Conservation (phyloP, 495 filamentous ascomycete genomes). For the Geopyxis carbonaria region DNA sequence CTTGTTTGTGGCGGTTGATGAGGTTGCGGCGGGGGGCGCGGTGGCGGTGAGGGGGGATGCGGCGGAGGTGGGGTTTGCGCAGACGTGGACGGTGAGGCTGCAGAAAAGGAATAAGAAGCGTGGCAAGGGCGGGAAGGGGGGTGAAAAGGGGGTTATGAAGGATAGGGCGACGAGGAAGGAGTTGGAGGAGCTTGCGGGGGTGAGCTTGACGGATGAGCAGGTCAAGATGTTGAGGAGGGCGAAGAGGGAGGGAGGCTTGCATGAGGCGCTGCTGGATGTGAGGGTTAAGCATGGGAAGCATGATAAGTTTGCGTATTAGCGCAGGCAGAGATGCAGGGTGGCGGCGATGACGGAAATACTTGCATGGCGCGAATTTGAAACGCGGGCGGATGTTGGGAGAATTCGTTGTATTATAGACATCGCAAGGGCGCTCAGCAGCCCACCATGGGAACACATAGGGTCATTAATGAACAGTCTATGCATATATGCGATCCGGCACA, state of each 20-base stretch:
- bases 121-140: slow-evolving; percentile 4
- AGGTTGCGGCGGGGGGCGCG: slow-evolving; percentile 13
- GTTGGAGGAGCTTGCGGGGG: slow-evolving; percentile 52
- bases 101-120: slow-evolving; percentile 58
- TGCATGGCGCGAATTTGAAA: too few relatives aligned
- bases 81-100: slow-evolving; percentile 73
- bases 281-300: slow-evolving; percentile 81
- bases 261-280: slow-evolving; percentile 74
- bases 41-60: slow-evolving; percentile 63
- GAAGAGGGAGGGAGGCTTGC: slow-evolving; percentile 70
- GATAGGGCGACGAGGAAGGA: slow-evolving; percentile 79
- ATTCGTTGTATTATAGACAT: too few relatives aligned
- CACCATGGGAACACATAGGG: too few relatives aligned
- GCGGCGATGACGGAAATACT: too few relatives aligned
- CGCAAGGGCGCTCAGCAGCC: too few relatives aligned
- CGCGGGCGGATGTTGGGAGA: too few relatives aligned
- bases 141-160: slow-evolving; percentile 52
- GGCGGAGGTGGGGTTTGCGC: slow-evolving; percentile 49
- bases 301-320: slow-evolving; percentile 69
- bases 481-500: too few relatives aligned
- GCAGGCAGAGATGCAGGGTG: too few relatives aligned
- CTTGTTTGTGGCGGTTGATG: slow-evolving; percentile 26
- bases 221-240: slow-evolving; percentile 68
- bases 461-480: too few relatives aligned
- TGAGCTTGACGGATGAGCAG: slow-evolving; percentile 61